Conservation (phyloP, 805 yeast genomes). For the Cyberlindnera mycetangii region DNA sequence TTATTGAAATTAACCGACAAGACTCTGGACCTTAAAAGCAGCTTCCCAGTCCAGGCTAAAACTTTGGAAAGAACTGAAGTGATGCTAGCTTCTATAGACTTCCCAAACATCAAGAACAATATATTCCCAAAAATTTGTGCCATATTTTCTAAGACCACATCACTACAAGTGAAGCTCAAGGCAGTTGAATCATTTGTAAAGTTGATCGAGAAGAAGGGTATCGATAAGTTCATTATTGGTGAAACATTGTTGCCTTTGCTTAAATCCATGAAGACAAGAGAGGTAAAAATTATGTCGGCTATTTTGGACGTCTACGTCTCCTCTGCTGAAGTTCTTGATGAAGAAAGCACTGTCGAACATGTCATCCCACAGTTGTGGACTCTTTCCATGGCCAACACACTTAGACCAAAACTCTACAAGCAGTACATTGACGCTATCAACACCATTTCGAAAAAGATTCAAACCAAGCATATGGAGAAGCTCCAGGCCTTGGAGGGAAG, state of each 20-base stretch:
- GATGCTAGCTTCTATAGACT: conserved; percentile 51
- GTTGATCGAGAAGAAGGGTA: conserved; percentile 54
- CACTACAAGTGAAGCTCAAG: conserved; percentile 71
- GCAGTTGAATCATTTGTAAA: conserved; percentile 59
- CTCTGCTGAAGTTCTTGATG: conserved; percentile 38
- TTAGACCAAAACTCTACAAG: conserved; percentile 41
- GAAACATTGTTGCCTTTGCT: conserved; percentile 84
- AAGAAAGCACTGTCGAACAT: conserved; percentile 49
- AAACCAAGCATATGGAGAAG: conserved; percentile 37
- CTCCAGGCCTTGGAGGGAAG: conserved; percentile 27
- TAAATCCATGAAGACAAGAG: conserved; percentile 72
- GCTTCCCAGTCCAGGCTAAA: conserved; percentile 48
- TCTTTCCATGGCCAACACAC: conserved; percentile 43
- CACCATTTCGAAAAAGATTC: conserved; percentile 41
- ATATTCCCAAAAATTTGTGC: conserved; percentile 71
- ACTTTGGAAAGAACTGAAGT: conserved; percentile 43
- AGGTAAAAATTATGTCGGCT: conserved; percentile 56
- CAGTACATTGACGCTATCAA: conserved; percentile 38
- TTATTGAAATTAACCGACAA: conserved; percentile 42
- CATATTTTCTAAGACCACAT: conserved; percentile 80
- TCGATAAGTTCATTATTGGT: conserved; percentile 67
- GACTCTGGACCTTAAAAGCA: conserved; percentile 30
- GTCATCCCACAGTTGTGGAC: conserved; percentile 53
- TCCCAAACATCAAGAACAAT: conserved; percentile 67
- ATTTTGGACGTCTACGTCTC: conserved; percentile 42